phyloP scores from a whole-genome alignment of 257 asterid genomes.

The Capsicum pubescens region DNA sequence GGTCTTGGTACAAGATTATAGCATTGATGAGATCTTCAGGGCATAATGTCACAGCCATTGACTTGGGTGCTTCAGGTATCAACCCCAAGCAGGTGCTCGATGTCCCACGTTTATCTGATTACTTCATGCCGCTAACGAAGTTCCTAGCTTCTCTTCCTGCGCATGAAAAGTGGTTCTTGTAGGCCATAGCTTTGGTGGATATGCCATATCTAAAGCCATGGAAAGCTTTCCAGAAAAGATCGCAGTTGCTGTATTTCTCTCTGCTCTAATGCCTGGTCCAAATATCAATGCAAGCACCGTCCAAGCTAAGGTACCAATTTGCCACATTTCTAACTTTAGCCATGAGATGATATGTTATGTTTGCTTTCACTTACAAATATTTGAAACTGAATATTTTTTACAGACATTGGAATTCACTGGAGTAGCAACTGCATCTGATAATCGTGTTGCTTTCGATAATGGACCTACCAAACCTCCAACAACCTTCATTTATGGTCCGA shows the following conservation, averaged over 20 bases:
- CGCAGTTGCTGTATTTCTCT: conserved; percentile 38
- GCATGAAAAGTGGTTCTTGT: conserved; percentile 40
- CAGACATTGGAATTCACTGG: no score
- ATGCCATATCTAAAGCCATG: conserved; percentile 47
- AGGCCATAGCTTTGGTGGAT: conserved; percentile 46
- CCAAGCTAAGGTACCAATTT: conserved; percentile 29
- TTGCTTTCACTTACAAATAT: neutral
- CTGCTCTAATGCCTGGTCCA: conserved; percentile 44
- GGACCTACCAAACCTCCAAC: conserved; percentile 42
- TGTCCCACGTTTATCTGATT: conserved; percentile 31
- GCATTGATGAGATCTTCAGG: neutral
- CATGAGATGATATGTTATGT: neutral
- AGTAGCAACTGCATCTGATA: neutral
- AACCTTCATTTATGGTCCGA: conserved; percentile 28
- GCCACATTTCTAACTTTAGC: neutral
- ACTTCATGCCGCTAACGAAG: conserved; percentile 36
- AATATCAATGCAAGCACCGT: neutral
- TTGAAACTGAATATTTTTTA: neutral
- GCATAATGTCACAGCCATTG: conserved; percentile 44
- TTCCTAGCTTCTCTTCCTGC: conserved; percentile 43
- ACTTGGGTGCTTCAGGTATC: conserved; percentile 43
- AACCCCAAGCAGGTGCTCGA: conserved; percentile 33
- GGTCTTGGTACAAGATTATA: conserved; percentile 50
- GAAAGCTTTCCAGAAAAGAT: conserved; percentile 44
- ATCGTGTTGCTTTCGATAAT: neutral